phyloP scores from a whole-genome alignment of 2,329 filamentous ascomycete genomes.

The Ceratocystis colombiana region DNA sequence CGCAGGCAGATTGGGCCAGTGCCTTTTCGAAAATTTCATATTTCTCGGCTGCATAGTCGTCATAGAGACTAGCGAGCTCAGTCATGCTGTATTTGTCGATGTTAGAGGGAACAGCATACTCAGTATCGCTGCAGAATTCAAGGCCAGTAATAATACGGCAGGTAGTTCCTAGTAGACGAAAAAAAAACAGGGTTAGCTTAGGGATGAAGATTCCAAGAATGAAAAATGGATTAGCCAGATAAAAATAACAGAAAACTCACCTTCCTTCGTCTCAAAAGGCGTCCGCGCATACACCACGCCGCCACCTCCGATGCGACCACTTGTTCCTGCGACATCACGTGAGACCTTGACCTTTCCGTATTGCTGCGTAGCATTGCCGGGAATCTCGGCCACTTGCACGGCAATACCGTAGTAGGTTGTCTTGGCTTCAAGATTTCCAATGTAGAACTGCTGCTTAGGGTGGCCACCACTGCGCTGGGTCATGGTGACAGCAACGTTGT shows the following conservation, averaged over 20 bases:
- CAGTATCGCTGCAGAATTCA: constrained; percentile 77
- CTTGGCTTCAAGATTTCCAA: constrained; percentile 62
- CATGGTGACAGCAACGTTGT: constrained; percentile 51
- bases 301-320: constrained; percentile 52
- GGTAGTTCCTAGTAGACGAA: constrained; percentile 50
- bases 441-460: constrained; percentile 81
- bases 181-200: background rate
- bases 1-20: constrained; percentile 75
- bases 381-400: constrained; percentile 48
- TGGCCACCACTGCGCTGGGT: constrained; percentile 55
- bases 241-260: constrained; percentile 39
- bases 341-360: constrained; percentile 19
- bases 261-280: constrained; percentile 66
- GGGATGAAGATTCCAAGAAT: background rate
- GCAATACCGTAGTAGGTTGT: constrained; percentile 64
- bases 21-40: constrained; percentile 73
- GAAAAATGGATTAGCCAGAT: background rate
- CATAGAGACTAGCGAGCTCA: constrained; percentile 62
- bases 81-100: constrained; percentile 48
- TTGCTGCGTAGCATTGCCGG: constrained; percentile 36
- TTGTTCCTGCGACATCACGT: background rate
- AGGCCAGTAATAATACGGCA: constrained; percentile 81
- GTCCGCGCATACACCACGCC: constrained; percentile 63
- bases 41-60: constrained; percentile 57
- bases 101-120: constrained; percentile 85